Base-by-base conservation (phyloP, 768 basidiomycete genomes). In the Mycena galopus region DNA sequence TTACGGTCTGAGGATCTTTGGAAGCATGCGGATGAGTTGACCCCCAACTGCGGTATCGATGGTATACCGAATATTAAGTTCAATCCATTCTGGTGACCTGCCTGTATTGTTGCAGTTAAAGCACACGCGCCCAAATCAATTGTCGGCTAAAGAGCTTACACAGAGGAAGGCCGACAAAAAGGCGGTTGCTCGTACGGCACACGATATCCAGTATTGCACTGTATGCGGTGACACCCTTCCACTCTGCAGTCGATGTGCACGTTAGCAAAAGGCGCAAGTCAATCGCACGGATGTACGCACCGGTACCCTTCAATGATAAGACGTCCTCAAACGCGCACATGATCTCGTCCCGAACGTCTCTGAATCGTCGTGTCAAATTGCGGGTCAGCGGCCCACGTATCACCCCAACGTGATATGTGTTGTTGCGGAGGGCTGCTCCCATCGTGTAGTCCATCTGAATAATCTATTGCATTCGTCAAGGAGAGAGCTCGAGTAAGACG, bases 401-500 rank as follows among this genome's bases (percentile, higher is more conserved):
- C 27, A 80, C 75, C 29, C 76, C 71, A 17, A 78, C 63, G 65
- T 81, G 76, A 21, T 79, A 78, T 17, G 78, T 75, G 56, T 78
- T 68, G 35, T 25, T 60, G 10, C 68, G 73, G 4, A 79, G 73
- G 50, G 79, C 75, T 0, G 67, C 60, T 19, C 82, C 83, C 19
- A 86, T 65, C 0, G 84, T 85, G 39, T 82, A 81, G 25, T 84
- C 78, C n/a, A 79, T 67, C 71, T 84, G 82, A 30, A 84, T 61
- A n/a, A 75, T 65, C 80, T 83, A 62, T 9, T 47, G n/a, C 35
- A 57, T 58, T 2, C 21, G 57, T 16, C 63, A 29, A 60, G 37
- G 9, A 23, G 57, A 14, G 32, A 23, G 27, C 51, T 32, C 53
- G 30, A 30, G 29, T 32, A 33, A 30, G 39, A 21, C 23, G 37